Conservation (phyloP, 2,329 filamentous ascomycete species). For the Diaporthe vaccinii region DNA sequence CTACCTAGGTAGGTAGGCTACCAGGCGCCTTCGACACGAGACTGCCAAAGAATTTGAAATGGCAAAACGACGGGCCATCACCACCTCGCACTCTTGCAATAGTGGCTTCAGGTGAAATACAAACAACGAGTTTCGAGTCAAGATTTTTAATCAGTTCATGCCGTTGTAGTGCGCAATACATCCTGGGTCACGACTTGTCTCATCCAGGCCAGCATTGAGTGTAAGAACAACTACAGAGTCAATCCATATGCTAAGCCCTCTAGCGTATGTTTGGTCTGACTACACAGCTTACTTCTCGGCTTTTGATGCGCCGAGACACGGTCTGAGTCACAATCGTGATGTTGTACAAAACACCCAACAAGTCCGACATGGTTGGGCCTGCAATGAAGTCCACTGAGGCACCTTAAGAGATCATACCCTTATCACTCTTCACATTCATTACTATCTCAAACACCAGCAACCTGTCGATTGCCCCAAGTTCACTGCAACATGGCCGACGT, state of each 20-base stretch:
- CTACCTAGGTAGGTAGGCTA: too few relatives aligned
- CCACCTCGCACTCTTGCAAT: not conserved
- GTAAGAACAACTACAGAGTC: not conserved
- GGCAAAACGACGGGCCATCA: not conserved
- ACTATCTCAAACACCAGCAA: not conserved
- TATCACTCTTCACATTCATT: not conserved
- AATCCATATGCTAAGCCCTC: not conserved
- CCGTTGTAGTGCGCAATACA: not conserved
- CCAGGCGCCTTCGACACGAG: not conserved
- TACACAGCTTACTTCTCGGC: not conserved
- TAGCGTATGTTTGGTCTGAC: not conserved
- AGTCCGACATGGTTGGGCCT: not conserved
- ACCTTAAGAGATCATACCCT: not conserved
- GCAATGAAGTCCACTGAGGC: not conserved
- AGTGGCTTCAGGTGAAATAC: not conserved
- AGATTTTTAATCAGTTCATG: not conserved
- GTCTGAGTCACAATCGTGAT: slow-evolving; percentile 13
- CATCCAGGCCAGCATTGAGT: not conserved
- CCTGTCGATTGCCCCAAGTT: not conserved
- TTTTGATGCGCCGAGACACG: not conserved
- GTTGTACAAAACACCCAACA: not conserved
- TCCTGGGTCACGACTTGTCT: not conserved
- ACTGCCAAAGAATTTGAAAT: not conserved
- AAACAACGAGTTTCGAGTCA: not conserved
- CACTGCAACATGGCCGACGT: not conserved